Percentiles rank a stretch among this genome's conserved stretches.
phyloP scores from a whole-genome alignment of 805 yeast species.

The Cephaloascus fragrans region DNA sequence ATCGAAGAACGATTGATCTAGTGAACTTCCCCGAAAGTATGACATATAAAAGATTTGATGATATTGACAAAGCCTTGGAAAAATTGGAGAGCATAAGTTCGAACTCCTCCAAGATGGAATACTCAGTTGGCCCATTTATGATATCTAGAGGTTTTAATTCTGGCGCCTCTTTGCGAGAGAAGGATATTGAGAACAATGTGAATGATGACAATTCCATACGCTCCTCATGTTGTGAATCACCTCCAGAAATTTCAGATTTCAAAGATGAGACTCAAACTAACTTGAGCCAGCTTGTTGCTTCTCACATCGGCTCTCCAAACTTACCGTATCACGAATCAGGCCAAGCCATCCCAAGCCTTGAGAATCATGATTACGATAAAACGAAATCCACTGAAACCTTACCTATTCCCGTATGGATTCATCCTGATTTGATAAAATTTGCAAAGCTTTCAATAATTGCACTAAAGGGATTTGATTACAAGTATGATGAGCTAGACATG shows the following conservation, averaged over 20 bases:
- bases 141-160: neutral
- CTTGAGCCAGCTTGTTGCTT: no score
- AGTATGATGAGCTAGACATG: conserved; percentile 29
- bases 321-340: neutral
- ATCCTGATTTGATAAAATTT: conserved; percentile 19
- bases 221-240: no score
- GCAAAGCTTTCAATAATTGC: conserved; percentile 30
- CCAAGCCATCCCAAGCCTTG: neutral
- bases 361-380: neutral
- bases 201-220: no score
- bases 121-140: conserved; percentile 14
- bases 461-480: conserved; percentile 27
- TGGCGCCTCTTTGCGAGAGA: neutral
- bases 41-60: conserved; percentile 25
- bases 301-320: neutral
- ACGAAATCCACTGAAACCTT: conserved; percentile 7
- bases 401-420: conserved; percentile 29
- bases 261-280: no score
- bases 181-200: neutral
- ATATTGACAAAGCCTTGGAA: conserved; percentile 27
- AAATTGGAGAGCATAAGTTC: conserved; percentile 12
- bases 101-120: conserved; percentile 2
- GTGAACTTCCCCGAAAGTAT: conserved; percentile 25
- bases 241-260: neutral
- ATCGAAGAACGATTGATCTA: conserved; percentile 35